Evolutionary conservation across 2,329 filamentous ascomycete genomes (phyloP), one percentile per base, ranked within the genome.

Genomic region (Cercospora berteroae): DNA sequence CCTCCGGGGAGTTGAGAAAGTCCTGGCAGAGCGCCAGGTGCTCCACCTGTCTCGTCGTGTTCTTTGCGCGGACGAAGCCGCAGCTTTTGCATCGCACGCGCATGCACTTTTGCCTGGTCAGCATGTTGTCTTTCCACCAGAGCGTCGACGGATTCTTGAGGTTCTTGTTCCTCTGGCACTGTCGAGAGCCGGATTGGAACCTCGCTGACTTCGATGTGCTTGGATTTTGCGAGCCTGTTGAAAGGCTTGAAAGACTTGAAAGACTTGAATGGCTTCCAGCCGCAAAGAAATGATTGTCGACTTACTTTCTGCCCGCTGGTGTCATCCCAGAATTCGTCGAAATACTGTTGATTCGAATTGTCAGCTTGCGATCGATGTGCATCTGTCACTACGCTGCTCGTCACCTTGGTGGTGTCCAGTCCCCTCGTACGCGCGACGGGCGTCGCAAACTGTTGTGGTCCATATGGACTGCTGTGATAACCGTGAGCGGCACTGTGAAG

Each of bases 21-120:
- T 76, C 73, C 68, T 80, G 77, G 71, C 82, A 84, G 64, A 78
- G 75, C 57, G 81, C 79, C 2, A 84, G 79, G 69, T 84, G 82
- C 68, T 84, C 82, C 67, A 83, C 81, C 74, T 84, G 82, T 68
- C 82, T 80, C 9, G 82, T 84, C 10, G 81, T 83, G 74, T 84
- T 84, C 76, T 83, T 83, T 36, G 82, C 82, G 68, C 82, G 80
- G 48, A 82, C 80, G 72, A 79, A 84, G 67, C 82, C 82, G 75
- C 82, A 84, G 67, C 82, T 78, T 18, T 80, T 76, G 71, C 82
- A 84, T 71, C 82, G 80, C 12, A 83, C 81, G 67, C 83, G 83
- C 70, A 81, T 82, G 72, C 82, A 83, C 79, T 82, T 68, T 5
- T 7, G 31, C 25, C 18, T 64, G 29, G 61, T 64, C 55, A 64